These are phyloP conservation scores for Linum trigynum DNA, from an alignment of 345 rosid genomes.

Conservation along the genomic window DNA sequence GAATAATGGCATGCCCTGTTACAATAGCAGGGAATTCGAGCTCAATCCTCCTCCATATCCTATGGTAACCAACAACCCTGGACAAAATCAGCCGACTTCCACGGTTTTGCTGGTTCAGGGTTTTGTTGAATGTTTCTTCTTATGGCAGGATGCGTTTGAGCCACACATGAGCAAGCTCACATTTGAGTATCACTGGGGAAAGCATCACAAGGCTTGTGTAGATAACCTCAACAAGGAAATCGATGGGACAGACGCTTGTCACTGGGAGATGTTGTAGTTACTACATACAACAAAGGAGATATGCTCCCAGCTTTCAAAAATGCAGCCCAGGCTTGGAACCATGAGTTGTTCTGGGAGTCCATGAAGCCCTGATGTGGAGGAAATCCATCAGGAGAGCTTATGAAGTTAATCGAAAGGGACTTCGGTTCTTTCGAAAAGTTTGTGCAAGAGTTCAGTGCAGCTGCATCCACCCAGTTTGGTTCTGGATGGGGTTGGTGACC, in stretches of 20 bases:
- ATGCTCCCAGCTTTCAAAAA: conserved; percentile 82
- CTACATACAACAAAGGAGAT: conserved; percentile 63
- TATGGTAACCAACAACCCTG: conserved; percentile 43
- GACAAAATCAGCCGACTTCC: background rate
- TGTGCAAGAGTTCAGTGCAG: conserved; percentile 42
- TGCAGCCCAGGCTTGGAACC: conserved; percentile 99
- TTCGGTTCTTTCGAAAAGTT: conserved; percentile 67
- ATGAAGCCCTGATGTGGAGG: conserved; percentile 92
- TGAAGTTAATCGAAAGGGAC: conserved; percentile 66
- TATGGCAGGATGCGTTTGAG: conserved; percentile 63
- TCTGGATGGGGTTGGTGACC: conserved; percentile 86
- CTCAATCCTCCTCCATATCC: conserved; percentile 84
- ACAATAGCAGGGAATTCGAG: conserved; percentile 44
- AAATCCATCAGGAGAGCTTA: conserved; percentile 73
- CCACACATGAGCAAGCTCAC: conserved; percentile 81
- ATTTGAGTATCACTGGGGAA: conserved; percentile 85
- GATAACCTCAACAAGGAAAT: conserved; percentile 81
- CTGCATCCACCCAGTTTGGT: conserved; percentile 82
- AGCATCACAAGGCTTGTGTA: conserved; percentile 78
- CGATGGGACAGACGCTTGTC: conserved; percentile 53
- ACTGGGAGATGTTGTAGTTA: conserved; percentile 46
- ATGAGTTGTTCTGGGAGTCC: conserved; percentile 90
- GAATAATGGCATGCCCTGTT: conserved; percentile 25
- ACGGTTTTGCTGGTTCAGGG: background rate
- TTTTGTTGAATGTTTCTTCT: background rate